Base-by-base conservation (phyloP, 345 rosid genomes). In the Arabidopsis suecica region DNA sequence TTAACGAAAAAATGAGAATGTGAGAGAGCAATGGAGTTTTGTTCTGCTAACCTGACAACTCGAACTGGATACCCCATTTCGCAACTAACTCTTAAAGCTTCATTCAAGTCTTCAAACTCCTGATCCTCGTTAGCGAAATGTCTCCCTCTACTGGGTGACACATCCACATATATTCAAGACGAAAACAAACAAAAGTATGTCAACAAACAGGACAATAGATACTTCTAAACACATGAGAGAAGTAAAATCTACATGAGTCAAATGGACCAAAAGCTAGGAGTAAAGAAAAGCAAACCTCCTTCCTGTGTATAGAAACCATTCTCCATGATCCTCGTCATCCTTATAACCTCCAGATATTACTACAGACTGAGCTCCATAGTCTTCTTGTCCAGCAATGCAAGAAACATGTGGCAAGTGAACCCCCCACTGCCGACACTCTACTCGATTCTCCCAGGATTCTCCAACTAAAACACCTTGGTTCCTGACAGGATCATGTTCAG, bases 251-350 rank as follows among this genome's bases (percentile, higher is more conserved):
- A 28, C 4, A 28, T 3, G 32, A 28, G 16, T 14, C 3, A 44
- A 44, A 44, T 44, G 30, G 40, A 64, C 33, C 1, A n/a, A 54
- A 69, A 25, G 36, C 5, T 61, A n/a, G 44, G 30, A 36, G 23
- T 10, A 56, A 2, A 16, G 41, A 40, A 71, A 14, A 16, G 18
- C 74, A 56, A 53, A 91, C 97, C 91, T 88, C 97, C 91, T 88
- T 65, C 89, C 91, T 6, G 95, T 89, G 82, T 85, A 89, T 40
- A 89, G 88, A 63, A 89, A 91, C 97, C 97, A 87, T 63, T 91
- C 93, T 14, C 95, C 97, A 48, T 88, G 95, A 33, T 91, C 97
- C 74, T 88, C 91, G 13, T 91, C 97, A 47, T 91, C 95, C 61
- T 76, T 51, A 45, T 88, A 91, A 9, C 97, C 93, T 59, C 97